Conservation (phyloP, 108 stramenopile species). For the Bacterosira constricta region DNA sequence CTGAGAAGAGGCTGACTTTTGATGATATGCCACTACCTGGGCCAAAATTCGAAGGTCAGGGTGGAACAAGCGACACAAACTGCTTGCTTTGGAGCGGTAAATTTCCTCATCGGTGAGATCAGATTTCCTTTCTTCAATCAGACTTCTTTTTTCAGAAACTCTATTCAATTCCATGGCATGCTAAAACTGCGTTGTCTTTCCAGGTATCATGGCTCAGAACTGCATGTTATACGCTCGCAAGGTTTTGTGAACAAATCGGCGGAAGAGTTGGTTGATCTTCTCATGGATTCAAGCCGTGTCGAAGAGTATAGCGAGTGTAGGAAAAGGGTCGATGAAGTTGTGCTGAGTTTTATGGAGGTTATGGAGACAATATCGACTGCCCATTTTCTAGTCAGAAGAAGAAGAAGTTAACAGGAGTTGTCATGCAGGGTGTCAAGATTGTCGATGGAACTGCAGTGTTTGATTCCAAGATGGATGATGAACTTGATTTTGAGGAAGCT, state of each 20-base stretch:
- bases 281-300: slow-evolving; percentile 69
- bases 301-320: slow-evolving; percentile 79
- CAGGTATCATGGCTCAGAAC: slow-evolving; percentile 65
- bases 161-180: too few relatives aligned
- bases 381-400: slow-evolving; percentile 33
- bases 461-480: slow-evolving; percentile 32
- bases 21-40: slow-evolving; percentile 43
- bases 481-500: slow-evolving; percentile 13
- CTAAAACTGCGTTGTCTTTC: too few relatives aligned
- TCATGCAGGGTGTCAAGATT: slow-evolving; percentile 26
- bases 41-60: slow-evolving; percentile 35
- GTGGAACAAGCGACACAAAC: slow-evolving; percentile 26
- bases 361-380: slow-evolving; percentile 36
- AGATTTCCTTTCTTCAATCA: too few relatives aligned
- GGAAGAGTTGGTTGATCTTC: slow-evolving; percentile 59
- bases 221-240: slow-evolving; percentile 65
- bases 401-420: slow-evolving; percentile 41
- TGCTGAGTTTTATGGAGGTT: slow-evolving; percentile 52
- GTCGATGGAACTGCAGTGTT: slow-evolving; percentile 34
- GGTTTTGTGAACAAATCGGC: slow-evolving; percentile 63
- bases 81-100: slow-evolving; percentile 65
- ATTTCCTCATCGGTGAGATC: too few relatives aligned
- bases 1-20: slow-evolving; percentile 39
- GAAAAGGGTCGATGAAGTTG: slow-evolving; percentile 57
- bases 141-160: too few relatives aligned